phyloP scores from a whole-genome alignment of 1,284 basidiomycete genomes.

The Sanghuangporus baumii region DNA sequence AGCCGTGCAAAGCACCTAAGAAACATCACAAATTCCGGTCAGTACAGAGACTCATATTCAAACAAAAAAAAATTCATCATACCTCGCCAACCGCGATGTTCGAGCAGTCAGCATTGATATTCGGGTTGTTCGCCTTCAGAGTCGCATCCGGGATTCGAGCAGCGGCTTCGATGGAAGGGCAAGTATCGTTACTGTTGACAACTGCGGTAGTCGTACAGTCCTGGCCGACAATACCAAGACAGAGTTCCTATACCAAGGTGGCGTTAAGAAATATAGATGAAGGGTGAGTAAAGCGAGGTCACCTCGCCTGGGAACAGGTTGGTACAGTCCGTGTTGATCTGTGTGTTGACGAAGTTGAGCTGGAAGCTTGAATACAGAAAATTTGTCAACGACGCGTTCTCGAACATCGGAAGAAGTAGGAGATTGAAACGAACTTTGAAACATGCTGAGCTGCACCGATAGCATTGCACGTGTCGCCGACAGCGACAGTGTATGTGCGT shows the following conservation, averaged over 20 bases:
- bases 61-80: background rate
- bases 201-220: slow-evolving; percentile 39
- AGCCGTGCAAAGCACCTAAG: slow-evolving; percentile 11
- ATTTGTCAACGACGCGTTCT: background rate
- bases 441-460: slow-evolving; percentile 40
- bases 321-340: slow-evolving; percentile 37
- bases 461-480: slow-evolving; percentile 41
- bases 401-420: background rate
- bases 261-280: background rate
- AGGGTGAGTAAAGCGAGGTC: background rate
- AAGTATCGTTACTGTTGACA: slow-evolving; percentile 35
- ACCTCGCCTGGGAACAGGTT: slow-evolving; percentile 37
- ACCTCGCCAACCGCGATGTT: slow-evolving; percentile 45
- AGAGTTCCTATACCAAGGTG: slow-evolving; percentile 27
- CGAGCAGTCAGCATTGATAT: slow-evolving; percentile 40
- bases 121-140: slow-evolving; percentile 51
- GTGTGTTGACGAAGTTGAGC: slow-evolving; percentile 36
- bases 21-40: background rate
- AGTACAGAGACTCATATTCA: background rate
- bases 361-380: slow-evolving; percentile 34
- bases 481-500: slow-evolving; percentile 35
- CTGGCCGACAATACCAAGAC: slow-evolving; percentile 37
- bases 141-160: slow-evolving; percentile 34
- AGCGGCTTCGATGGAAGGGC: slow-evolving; percentile 31
- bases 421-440: slow-evolving; percentile 31